A percentile compares a stretch with the other conserved stretches of the same genome.
Evolutionary conservation across 257 asterid genomes (phyloP).

Genomic region (Solanum pinnatisectum): DNA sequence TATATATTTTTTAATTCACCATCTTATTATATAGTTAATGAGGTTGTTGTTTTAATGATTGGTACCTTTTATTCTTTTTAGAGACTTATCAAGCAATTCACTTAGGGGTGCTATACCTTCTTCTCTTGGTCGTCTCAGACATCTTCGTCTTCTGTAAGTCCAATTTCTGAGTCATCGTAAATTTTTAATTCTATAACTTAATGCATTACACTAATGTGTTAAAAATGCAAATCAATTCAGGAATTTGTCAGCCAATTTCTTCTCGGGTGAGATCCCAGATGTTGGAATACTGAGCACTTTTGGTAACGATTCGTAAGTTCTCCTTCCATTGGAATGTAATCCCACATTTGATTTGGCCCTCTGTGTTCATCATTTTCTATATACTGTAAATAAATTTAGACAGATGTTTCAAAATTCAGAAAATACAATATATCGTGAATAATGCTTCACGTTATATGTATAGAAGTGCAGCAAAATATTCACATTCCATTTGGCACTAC

Average conservation of each 20-base stretch:
- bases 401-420: neutral
- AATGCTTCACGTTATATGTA: neutral
- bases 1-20: neutral
- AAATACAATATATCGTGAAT: neutral
- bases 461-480: neutral
- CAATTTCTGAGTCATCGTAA: neutral
- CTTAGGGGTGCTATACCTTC: conserved; percentile 90
- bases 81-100: conserved; percentile 93
- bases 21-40: neutral
- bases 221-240: conserved; percentile 20
- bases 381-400: neutral
- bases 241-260: conserved; percentile 81
- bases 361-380: neutral
- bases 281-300: conserved; percentile 85
- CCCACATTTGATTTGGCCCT: neutral
- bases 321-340: neutral
- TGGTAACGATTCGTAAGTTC: conserved; percentile 66
- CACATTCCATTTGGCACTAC: neutral
- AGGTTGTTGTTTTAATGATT: neutral
- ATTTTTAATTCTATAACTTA: neutral
- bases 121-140: conserved; percentile 71
- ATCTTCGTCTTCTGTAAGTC: conserved; percentile 62
- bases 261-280: conserved; percentile 94
- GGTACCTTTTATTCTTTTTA: conserved; percentile 1
- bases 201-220: neutral